phyloP scores from a whole-genome alignment of 495 filamentous ascomycete genomes.

The Talaromyces nanjingensis region DNA sequence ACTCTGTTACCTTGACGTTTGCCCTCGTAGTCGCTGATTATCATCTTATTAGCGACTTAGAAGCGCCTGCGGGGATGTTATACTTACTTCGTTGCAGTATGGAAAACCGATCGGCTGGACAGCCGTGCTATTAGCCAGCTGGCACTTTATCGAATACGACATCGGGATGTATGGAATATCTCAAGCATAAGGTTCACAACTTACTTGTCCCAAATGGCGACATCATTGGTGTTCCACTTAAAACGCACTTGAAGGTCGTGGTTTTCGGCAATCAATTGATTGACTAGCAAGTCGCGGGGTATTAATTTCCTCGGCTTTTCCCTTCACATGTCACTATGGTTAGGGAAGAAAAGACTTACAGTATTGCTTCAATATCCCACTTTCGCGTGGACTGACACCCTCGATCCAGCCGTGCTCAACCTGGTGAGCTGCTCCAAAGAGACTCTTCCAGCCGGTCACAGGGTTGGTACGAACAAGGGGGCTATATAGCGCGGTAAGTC shows the following conservation, averaged over 20 bases:
- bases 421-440: constrained; percentile 60
- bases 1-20: not conserved
- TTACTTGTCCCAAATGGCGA: constrained; percentile 16
- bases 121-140: not conserved
- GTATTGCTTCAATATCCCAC: constrained; percentile 1
- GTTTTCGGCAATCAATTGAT: constrained; percentile 54
- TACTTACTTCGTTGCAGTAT: constrained; percentile 2
- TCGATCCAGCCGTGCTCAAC: constrained; percentile 43
- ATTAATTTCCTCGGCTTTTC: too few relatives aligned
- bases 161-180: not conserved
- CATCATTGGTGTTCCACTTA: constrained; percentile 50
- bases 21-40: not conserved
- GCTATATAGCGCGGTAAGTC: not conserved
- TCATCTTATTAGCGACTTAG: not conserved
- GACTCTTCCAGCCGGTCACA: constrained; percentile 68
- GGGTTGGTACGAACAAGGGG: constrained; percentile 62
- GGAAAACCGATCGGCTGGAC: not conserved
- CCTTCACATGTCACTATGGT: not conserved
- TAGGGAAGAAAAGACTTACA: not conserved
- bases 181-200: not conserved
- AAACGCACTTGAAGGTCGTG: constrained; percentile 67
- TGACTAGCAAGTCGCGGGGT: constrained; percentile 28
- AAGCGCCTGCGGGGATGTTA: not conserved
- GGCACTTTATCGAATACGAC: not conserved
- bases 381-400: constrained; percentile 20